phyloP scores from a whole-genome alignment of 106 monocot species.

The Dendrobium officinale region DNA sequence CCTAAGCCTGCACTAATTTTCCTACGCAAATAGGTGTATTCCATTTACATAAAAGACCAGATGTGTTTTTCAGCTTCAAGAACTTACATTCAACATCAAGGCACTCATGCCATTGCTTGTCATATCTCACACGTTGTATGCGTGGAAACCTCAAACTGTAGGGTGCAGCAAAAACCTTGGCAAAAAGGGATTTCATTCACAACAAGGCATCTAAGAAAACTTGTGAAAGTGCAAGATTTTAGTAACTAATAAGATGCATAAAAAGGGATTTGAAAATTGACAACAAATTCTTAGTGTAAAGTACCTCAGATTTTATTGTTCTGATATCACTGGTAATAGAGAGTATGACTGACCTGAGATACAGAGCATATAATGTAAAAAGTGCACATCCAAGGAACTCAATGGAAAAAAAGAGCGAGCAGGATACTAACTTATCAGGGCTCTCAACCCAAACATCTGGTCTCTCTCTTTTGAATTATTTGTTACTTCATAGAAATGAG shows the following conservation, averaged over 20 bases:
- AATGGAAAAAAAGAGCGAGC: background rate
- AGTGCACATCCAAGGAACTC: background rate
- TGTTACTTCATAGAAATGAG: conserved; percentile 85
- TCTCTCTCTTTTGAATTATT: conserved; percentile 98
- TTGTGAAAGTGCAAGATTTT: background rate
- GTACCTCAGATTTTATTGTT: conserved; percentile 95
- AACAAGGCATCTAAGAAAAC: background rate
- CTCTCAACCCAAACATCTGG: conserved; percentile 99
- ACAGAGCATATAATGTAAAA: conserved; percentile 14
- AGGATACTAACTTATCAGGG: conserved; percentile 76
- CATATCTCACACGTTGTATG: conserved; percentile 88
- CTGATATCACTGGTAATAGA: conserved; percentile 94
- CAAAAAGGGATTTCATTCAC: conserved; percentile 8
- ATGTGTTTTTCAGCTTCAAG: background rate
- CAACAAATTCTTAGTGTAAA: conserved; percentile 3
- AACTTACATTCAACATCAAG: conserved; percentile 86
- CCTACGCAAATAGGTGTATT: background rate
- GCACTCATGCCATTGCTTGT: conserved; percentile 99
- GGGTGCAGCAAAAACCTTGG: conserved; percentile 89
- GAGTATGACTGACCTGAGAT: conserved; percentile 72
- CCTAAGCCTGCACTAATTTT: background rate
- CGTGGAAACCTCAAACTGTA: conserved; percentile 98
- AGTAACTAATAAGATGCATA: background rate
- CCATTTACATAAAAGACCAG: background rate
- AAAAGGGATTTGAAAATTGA: conserved; percentile 3